Evolutionary conservation across 768 basidiomycete genomes (phyloP).

Genomic region (Lentinula aciculospora): DNA sequence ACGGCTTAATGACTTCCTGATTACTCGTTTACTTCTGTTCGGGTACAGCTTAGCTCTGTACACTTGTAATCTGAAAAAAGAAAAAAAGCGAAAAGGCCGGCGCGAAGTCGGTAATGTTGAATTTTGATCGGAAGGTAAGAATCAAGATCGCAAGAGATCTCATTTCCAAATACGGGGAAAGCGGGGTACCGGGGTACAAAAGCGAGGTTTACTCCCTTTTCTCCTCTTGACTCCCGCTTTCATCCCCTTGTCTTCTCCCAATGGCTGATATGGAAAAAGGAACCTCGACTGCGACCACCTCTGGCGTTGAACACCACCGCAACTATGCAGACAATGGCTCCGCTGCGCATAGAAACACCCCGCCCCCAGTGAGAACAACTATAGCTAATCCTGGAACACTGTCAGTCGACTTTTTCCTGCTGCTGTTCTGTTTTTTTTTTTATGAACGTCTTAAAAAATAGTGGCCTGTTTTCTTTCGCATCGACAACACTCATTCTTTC

Average conservation of each 20-base stretch:
- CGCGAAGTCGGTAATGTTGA: background rate
- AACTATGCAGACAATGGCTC: conserved; percentile 12
- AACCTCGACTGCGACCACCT: conserved; percentile 20
- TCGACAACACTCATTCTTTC: conserved; percentile 80
- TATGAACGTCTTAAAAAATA: conserved; percentile 17
- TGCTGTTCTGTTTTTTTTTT: background rate
- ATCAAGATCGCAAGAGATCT: background rate
- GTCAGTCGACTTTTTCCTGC: conserved; percentile 22
- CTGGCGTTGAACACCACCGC: conserved; percentile 5
- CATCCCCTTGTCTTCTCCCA: background rate
- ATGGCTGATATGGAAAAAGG: conserved; percentile 32
- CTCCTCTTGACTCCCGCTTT: background rate
- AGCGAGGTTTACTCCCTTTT: background rate
- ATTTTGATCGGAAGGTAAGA: background rate
- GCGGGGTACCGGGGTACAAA: background rate
- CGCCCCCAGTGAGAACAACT: conserved; percentile 18
- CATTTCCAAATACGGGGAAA: background rate
- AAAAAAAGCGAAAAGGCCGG: background rate
- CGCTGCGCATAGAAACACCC: conserved; percentile 16
- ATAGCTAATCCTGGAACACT: conserved; percentile 61
- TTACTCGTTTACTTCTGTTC: too few species aligned
- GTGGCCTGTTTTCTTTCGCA: conserved; percentile 80
- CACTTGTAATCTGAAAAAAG: too few species aligned
- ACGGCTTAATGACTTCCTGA: too few species aligned
- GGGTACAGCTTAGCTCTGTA: too few species aligned